Evolutionary conservation across 306 rosid genomes (phyloP).

Genomic region (Ochetophila trinervis): DNA sequence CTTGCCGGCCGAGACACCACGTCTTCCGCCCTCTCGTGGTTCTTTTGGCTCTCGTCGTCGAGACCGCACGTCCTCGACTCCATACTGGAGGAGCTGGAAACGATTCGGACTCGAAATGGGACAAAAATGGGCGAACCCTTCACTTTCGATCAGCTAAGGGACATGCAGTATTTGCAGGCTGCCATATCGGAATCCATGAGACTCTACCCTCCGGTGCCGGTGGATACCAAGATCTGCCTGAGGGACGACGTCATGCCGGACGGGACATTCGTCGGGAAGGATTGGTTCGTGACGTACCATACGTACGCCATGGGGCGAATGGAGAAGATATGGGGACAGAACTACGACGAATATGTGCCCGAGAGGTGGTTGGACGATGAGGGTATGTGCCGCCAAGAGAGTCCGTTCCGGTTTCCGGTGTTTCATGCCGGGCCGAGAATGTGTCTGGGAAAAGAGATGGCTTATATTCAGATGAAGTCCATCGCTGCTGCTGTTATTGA

Average conservation of each 20-base stretch:
- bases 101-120: constrained; percentile 18
- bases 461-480: constrained; percentile 77
- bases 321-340: constrained; percentile 70
- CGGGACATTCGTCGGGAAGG: constrained; percentile 43
- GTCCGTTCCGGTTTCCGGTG: constrained; percentile 47
- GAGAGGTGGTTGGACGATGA: constrained; percentile 68
- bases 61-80: constrained; percentile 27
- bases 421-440: constrained; percentile 71
- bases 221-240: constrained; percentile 40
- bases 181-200: constrained; percentile 60
- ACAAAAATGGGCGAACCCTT: constrained; percentile 25
- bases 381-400: constrained; percentile 40
- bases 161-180: constrained; percentile 69
- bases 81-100: constrained; percentile 34
- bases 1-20: constrained; percentile 77
- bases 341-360: constrained; percentile 37
- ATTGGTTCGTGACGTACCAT: constrained; percentile 54
- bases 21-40: constrained; percentile 65
- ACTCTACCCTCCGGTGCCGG: constrained; percentile 66
- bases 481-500: constrained; percentile 56
- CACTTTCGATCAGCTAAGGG: constrained; percentile 49
- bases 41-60: constrained; percentile 61
- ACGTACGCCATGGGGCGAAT: constrained; percentile 78
- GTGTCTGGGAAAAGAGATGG: constrained; percentile 75
- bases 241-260: constrained; percentile 60